Evolutionary conservation across 148 eudicot genomes (phyloP), one percentile per base, ranked within the genome.

Genomic region (Oxyria digyna): DNA sequence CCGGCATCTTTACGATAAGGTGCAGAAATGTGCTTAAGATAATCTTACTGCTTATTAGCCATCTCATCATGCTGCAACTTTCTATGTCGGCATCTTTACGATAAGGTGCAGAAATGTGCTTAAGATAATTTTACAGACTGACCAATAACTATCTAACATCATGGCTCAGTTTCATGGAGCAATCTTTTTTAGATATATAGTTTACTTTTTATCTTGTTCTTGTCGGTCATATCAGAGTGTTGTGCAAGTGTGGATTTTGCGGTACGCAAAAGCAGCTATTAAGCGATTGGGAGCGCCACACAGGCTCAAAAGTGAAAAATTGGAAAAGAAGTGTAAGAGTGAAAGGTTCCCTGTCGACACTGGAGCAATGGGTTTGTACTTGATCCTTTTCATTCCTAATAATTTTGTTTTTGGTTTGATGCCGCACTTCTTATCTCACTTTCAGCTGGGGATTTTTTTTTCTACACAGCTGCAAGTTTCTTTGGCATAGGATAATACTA

Each of bases 211-310:
- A 7, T 38, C 8, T 38, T 38, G 8, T 8, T 69, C 8, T 18
- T 0, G 48, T 20, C 6, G 3, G 50, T 52, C 57, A 24, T 75
- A 73, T 46, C 69, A 88, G 95, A 74, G 88, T 88, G 68, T 81
- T 82, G 54, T 88, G 95, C 82, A 86, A 84, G 67, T 88, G 95
- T 74, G 91, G 91, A 69, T 76, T 69, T 63, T 88, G 95, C 75
- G 91, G 95, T 64, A 73, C 73, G 29, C 78, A 76, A 74, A 86
- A 88, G 75, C 84, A 79, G 81, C 83, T 82, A 68, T 86, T 88
- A 49, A 84, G 95, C 57, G 95, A 86, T 57, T 88, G 95, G 95
- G 95, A 88, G 81, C 84, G 82, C 65, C 95, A 88, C 74, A 88
- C 95, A 17, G 85, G 91, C 66, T 88, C 87, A 20, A 88, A 82